Evolutionary conservation across 75 land plant species (phyloP).

Genomic region (Gnetum montanum): DNA sequence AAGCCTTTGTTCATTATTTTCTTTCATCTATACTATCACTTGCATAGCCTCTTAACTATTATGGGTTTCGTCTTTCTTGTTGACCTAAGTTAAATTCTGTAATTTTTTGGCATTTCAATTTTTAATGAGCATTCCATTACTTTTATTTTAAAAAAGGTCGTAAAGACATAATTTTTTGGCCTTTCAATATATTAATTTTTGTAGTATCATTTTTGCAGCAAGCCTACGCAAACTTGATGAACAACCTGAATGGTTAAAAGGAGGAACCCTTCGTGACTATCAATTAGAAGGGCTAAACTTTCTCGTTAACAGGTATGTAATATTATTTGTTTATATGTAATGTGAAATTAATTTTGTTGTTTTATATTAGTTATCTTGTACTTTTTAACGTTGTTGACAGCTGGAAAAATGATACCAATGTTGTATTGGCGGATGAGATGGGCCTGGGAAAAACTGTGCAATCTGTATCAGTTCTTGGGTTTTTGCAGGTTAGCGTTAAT

Average conservation of each 20-base stretch:
- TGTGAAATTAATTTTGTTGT: not conserved
- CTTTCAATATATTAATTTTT: too few relatives aligned
- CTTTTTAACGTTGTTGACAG: constrained; percentile 20
- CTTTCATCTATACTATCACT: not conserved
- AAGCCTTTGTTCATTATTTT: not conserved
- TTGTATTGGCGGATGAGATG: constrained; percentile 99
- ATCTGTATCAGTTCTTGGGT: constrained; percentile 97
- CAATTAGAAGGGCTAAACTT: constrained; percentile 98
- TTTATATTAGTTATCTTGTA: not conserved
- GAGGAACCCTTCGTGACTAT: constrained; percentile 96
- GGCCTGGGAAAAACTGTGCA: constrained; percentile 99
- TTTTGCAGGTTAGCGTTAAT: constrained; percentile 58
- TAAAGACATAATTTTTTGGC: too few relatives aligned
- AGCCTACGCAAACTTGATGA: constrained; percentile 93
- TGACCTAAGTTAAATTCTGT: too few relatives aligned
- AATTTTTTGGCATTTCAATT: not conserved
- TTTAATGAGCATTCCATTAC: not conserved
- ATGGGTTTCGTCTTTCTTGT: too few relatives aligned
- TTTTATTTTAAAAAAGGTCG: not conserved
- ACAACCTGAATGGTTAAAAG: constrained; percentile 97
- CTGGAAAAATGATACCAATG: constrained; percentile 98
- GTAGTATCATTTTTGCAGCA: constrained; percentile 43
- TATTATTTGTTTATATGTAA: not conserved
- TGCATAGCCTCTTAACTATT: too few relatives aligned
- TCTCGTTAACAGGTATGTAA: constrained; percentile 75